A percentile compares a stretch with the other conserved stretches of the same genome.
These are phyloP conservation scores for Capsella rubella DNA, from an alignment of 441 rosid genomes.

Conservation along the genomic window DNA sequence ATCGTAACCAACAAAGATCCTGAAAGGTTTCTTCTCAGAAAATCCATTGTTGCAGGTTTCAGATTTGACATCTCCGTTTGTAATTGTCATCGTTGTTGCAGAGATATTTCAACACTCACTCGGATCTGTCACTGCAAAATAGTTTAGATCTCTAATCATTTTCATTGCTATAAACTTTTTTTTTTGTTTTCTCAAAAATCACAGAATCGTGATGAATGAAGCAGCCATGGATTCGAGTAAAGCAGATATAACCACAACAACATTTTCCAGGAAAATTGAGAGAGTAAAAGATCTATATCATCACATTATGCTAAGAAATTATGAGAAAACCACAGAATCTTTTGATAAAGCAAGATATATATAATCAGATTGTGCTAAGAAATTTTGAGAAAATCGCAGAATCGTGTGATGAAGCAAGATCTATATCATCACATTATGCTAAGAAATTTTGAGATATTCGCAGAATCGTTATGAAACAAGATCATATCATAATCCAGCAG, in stretches of 20 bases:
- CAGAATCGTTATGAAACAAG: too few species aligned
- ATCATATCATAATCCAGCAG: too few species aligned
- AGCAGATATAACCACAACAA: neutral
- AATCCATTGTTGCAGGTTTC: conserved; percentile 39
- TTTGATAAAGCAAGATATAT: too few species aligned
- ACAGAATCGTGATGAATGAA: neutral
- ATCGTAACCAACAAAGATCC: conserved; percentile 91
- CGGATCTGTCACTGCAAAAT: conserved; percentile 18
- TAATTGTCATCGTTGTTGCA: conserved; percentile 47
- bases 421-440: too few species aligned
- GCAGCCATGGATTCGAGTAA: neutral
- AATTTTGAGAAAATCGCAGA: too few species aligned
- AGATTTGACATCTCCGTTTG: conserved; percentile 46
- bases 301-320: too few species aligned
- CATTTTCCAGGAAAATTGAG: neutral
- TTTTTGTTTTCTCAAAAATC: neutral
- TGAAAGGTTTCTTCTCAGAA: conserved; percentile 62
- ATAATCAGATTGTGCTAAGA: too few species aligned
- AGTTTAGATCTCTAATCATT: neutral
- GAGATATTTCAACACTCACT: neutral
- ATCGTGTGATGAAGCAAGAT: too few species aligned
- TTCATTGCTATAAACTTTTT: neutral
- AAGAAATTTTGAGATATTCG: too few species aligned
- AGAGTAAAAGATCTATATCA: too few species aligned
- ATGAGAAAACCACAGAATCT: too few species aligned